Percentiles rank a stretch among this genome's conserved stretches.
Conservation (phyloP, 2,329 filamentous ascomycete genomes). For the Trichoderma guizhouense region DNA sequence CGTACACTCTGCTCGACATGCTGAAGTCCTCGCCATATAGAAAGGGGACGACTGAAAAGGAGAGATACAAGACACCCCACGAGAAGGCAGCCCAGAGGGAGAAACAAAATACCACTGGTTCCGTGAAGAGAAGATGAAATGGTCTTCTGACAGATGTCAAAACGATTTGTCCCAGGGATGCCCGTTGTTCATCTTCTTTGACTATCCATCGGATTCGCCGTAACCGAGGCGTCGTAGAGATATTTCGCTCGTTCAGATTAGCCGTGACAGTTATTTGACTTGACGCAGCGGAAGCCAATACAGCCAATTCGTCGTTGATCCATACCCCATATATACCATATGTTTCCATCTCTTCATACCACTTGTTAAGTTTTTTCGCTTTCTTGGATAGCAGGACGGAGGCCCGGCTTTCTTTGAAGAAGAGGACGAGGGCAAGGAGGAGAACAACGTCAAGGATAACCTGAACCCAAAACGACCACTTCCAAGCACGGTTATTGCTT, state of each 20-base stretch:
- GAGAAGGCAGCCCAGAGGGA: constrained; percentile 85
- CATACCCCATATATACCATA: constrained; percentile 55
- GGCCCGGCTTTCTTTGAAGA: constrained; percentile 80
- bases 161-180: constrained; percentile 66
- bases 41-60: constrained; percentile 75
- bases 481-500: constrained; percentile 53
- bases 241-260: neutral
- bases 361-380: constrained; percentile 69
- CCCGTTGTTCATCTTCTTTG: constrained; percentile 71
- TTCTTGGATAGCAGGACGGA: constrained; percentile 76
- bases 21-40: constrained; percentile 68
- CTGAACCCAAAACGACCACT: constrained; percentile 89
- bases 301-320: constrained; percentile 25
- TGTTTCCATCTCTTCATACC: constrained; percentile 71
- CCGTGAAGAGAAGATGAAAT: constrained; percentile 72
- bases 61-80: constrained; percentile 86
- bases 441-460: constrained; percentile 65
- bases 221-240: constrained; percentile 13
- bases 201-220: constrained; percentile 74
- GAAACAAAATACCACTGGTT: constrained; percentile 81
- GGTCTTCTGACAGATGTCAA: constrained; percentile 71
- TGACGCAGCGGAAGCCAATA: constrained; percentile 24
- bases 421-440: constrained; percentile 57
- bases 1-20: constrained; percentile 67
- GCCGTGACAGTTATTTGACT: constrained; percentile 21